A percentile compares a stretch with the other conserved stretches of the same genome.
These are phyloP conservation scores for Suhomyces vadensis DNA, from an alignment of 805 yeast species.

Conservation along the genomic window DNA sequence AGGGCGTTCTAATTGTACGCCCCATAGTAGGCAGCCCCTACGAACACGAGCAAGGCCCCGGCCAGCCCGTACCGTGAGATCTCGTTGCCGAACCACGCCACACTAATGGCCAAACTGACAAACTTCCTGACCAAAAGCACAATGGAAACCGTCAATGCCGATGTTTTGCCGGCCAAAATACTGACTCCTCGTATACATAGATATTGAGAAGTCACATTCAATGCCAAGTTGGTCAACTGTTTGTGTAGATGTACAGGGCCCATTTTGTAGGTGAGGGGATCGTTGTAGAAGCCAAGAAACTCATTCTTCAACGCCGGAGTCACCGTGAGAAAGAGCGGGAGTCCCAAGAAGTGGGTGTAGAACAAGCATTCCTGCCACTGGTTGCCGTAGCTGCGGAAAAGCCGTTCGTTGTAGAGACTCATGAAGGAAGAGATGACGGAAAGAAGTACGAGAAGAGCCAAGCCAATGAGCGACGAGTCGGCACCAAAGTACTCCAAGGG, in stretches of 20 bases:
- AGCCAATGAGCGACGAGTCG: constrained; percentile 26
- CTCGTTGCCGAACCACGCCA: constrained; percentile 50
- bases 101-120: constrained; percentile 56
- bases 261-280: constrained; percentile 4
- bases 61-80: constrained; percentile 38
- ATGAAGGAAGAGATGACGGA: constrained; percentile 55
- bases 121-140: constrained; percentile 63
- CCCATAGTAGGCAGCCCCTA: constrained; percentile 5
- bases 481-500: neutral
- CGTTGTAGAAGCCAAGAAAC: constrained; percentile 5
- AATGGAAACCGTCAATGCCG: constrained; percentile 65
- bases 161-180: constrained; percentile 53
- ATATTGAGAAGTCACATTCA: constrained; percentile 25
- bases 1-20: constrained; percentile 19
- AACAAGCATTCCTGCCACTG: constrained; percentile 69
- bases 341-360: constrained; percentile 55
- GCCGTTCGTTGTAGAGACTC: constrained; percentile 57
- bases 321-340: constrained; percentile 53
- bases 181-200: constrained; percentile 71
- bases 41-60: constrained; percentile 52
- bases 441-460: constrained; percentile 45
- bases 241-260: constrained; percentile 9
- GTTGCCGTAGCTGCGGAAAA: constrained; percentile 51
- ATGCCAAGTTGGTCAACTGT: constrained; percentile 15
- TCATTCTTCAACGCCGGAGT: constrained; percentile 20